phyloP scores from a whole-genome alignment of 768 basidiomycete species.

The Suillus decipiens region DNA sequence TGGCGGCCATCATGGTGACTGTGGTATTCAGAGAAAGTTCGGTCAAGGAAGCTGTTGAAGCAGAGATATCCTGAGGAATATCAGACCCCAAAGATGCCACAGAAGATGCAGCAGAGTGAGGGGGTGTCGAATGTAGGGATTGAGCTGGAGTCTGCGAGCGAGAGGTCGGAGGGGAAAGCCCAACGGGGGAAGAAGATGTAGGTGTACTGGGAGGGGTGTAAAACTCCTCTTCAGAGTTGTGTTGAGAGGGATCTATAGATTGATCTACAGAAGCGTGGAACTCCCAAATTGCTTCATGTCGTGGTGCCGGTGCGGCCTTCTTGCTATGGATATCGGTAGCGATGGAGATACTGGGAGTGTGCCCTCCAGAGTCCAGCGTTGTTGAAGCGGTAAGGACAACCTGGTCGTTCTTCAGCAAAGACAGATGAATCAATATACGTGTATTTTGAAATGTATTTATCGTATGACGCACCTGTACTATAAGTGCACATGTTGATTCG shows the following conservation, averaged over 20 bases:
- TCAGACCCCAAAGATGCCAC: conserved; percentile 25
- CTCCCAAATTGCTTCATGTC: background rate
- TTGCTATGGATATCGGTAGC: conserved; percentile 1
- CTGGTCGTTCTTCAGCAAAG: conserved; percentile 1
- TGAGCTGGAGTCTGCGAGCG: conserved; percentile 17
- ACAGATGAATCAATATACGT: conserved; percentile 12
- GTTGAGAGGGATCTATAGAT: conserved; percentile 3
- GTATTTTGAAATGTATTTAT: background rate
- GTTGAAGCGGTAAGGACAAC: background rate
- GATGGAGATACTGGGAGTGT: background rate
- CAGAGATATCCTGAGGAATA: conserved; percentile 37
- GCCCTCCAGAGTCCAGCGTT: background rate
- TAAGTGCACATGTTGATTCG: conserved; percentile 16
- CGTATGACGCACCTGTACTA: conserved; percentile 23
- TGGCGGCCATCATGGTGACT: conserved; percentile 21
- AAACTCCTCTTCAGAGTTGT: conserved; percentile 48
- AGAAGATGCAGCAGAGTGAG: conserved; percentile 32
- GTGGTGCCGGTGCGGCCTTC: background rate
- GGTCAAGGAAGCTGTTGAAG: conserved; percentile 31
- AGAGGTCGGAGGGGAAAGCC: conserved; percentile 28
- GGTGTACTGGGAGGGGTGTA: conserved; percentile 65
- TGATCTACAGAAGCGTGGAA: conserved; percentile 7
- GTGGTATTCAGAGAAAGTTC: conserved; percentile 23
- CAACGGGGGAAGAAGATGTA: conserved; percentile 43
- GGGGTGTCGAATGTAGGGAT: conserved; percentile 25